A percentile compares a stretch with the other conserved stretches of the same genome.
Conservation (phyloP, 495 filamentous ascomycete species). For the Xylaria castorea region DNA sequence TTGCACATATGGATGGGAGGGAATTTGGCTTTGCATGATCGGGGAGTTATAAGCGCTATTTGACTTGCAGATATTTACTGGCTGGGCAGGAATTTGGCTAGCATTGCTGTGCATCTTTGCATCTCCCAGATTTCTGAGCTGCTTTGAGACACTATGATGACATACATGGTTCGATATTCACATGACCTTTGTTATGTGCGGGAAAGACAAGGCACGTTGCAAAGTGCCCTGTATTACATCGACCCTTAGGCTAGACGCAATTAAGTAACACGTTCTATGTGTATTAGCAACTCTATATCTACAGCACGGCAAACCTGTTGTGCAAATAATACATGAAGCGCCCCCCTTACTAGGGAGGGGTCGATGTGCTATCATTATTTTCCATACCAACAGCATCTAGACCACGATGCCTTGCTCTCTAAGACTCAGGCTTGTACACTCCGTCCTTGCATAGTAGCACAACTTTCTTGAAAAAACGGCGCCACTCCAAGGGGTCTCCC, state of each 20-base stretch:
- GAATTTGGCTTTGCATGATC: neutral
- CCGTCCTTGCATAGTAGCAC: constrained; percentile 83
- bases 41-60: neutral
- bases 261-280: neutral
- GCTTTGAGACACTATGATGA: neutral
- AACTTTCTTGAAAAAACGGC: constrained; percentile 94
- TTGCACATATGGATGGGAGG: neutral
- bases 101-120: neutral
- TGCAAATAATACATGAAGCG: neutral
- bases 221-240: neutral
- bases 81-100: neutral
- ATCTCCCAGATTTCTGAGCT: neutral
- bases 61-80: constrained; percentile 4
- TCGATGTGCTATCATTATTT: neutral
- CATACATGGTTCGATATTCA: neutral
- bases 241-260: neutral
- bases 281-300: neutral
- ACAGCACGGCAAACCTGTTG: neutral
- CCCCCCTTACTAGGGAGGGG: neutral
- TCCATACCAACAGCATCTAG: neutral
- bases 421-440: constrained; percentile 59
- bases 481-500: constrained; percentile 96
- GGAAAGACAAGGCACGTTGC: neutral
- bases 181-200: neutral
- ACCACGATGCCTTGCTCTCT: constrained; percentile 31